These are phyloP conservation scores for Tribonema minus DNA, from an alignment of 108 stramenopile species.

Conservation along the genomic window DNA sequence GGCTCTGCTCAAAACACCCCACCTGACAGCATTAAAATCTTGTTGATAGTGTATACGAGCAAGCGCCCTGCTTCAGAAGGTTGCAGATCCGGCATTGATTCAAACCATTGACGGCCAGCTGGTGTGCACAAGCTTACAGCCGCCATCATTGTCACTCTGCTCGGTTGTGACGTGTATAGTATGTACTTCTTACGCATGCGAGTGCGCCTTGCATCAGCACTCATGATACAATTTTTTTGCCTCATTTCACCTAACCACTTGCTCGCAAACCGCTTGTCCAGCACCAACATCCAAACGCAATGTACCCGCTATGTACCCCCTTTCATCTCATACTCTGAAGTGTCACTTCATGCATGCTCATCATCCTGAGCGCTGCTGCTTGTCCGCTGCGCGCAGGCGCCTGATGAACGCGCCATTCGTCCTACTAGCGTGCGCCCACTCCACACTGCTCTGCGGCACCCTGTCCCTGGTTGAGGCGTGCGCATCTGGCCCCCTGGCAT, in stretches of 20 bases:
- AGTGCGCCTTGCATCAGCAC: neutral
- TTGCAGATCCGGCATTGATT: too few relatives aligned
- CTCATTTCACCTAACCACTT: neutral
- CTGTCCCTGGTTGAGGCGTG: slow-evolving; percentile 5
- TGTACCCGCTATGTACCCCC: neutral
- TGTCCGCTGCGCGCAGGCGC: slow-evolving; percentile 10
- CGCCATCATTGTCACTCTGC: too few relatives aligned
- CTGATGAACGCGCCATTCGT: slow-evolving; percentile 29
- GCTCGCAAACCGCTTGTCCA: neutral
- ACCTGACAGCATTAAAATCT: too few relatives aligned
- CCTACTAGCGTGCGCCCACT: slow-evolving; percentile 23
- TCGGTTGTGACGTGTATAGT: too few relatives aligned
- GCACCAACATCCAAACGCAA: neutral
- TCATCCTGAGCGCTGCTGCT: neutral
- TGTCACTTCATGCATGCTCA: neutral
- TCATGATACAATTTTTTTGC: neutral
- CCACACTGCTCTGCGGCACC: neutral
- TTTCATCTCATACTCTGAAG: too few relatives aligned
- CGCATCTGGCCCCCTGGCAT: slow-evolving; percentile 2
- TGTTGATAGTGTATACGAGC: too few relatives aligned
- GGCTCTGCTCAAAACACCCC: too few relatives aligned
- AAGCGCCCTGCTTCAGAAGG: too few relatives aligned
- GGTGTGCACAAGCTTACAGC: too few relatives aligned
- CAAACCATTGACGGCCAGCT: too few relatives aligned
- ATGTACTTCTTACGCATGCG: too few relatives aligned